phyloP scores from a whole-genome alignment of 2,329 filamentous ascomycete species.

The Amauroascus niger region DNA sequence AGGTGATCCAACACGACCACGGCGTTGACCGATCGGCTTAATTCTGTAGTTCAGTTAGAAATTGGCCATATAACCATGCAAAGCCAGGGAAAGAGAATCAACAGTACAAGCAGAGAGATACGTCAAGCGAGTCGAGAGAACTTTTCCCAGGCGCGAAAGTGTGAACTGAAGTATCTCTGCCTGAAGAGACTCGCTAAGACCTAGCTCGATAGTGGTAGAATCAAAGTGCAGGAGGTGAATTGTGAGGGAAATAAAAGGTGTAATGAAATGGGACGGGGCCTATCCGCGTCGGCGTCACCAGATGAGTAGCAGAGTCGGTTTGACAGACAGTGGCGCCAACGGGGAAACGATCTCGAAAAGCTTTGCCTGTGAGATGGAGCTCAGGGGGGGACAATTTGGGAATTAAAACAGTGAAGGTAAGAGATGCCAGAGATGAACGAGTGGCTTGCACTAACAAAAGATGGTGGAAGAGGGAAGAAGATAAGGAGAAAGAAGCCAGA shows the following conservation, averaged over 20 bases:
- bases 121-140: background rate
- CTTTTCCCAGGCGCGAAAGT: background rate
- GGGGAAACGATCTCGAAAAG: slow-evolving; percentile 1
- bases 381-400: background rate
- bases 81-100: background rate
- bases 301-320: background rate
- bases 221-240: background rate
- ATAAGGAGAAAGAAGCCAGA: background rate
- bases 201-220: background rate
- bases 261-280: background rate
- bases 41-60: slow-evolving; percentile 21
- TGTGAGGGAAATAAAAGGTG: background rate
- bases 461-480: background rate
- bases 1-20: slow-evolving; percentile 20
- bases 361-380: background rate
- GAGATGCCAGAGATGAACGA: background rate
- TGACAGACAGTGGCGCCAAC: background rate
- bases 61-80: background rate
- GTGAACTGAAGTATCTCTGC: background rate
- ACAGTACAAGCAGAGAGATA: background rate
- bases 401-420: background rate
- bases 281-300: slow-evolving; percentile 1
- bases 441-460: background rate
- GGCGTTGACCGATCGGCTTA: slow-evolving; percentile 25
- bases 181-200: background rate